Base-by-base conservation (phyloP, 768 basidiomycete genomes). In the Pholiota molesta region DNA sequence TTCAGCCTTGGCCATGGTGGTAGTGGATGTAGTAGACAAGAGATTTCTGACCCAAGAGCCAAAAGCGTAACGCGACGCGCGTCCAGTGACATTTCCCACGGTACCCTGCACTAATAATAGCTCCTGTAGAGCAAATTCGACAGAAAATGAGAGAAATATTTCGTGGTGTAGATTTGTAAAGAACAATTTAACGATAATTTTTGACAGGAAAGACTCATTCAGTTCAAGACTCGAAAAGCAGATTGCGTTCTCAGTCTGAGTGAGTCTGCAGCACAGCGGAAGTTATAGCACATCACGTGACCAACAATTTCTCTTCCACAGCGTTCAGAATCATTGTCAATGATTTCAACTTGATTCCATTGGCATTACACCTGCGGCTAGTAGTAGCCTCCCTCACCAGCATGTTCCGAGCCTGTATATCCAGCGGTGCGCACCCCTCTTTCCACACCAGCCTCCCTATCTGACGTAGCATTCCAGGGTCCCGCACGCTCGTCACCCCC, bases 1-100 rank as follows among this genome's bases (percentile, higher is more conserved):
- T 60, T 82, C 82, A 16, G 86, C 76, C 60, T 87, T 81, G 44
- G 88, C 74, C 88, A 90, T 91, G 66, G 69, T 72, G 29, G 67
- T 51, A 28, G 61, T 58, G 59, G 70, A 52, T 19, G 60, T 52
- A 55, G 49, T 49, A 53, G 52, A 37, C 26, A 59, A 37, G 40
- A 54, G 55, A 26, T 49, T 31, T 31, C 31, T 31, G 9, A 31
- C 31, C 35, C 47, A 59, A 62, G 44, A 52, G 33, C 21, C 63
- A 57, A 63, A 60, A 63, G 63, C 59, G 59, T 70, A 77, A 78
- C 81, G 81, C 82, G 82, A 84, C 83, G 83, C 83, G 83, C 81
- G 82, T 83, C 77, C 80, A 65, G 44, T 45, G 56, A 31, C 40
- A 61, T 65, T 74, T 77, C 76, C 63, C 77, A 79, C 77, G 73